Evolutionary conservation across 176 grass and related monocot species (phyloP).

Genomic region (Tuctoria greenei): DNA sequence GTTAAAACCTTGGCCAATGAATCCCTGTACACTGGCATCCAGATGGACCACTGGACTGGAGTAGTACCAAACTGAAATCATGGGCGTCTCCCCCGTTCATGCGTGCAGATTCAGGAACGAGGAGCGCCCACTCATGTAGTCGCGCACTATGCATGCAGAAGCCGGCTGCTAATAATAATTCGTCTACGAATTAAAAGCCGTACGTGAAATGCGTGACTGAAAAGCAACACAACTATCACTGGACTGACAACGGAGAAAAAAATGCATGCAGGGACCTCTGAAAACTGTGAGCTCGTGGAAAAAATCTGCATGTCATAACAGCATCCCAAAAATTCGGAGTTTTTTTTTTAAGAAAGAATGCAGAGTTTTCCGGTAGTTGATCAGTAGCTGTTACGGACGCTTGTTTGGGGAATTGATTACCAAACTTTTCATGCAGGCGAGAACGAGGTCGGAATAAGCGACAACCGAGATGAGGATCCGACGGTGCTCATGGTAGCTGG

Average conservation of each 20-base stretch:
- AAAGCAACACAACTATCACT: conserved; percentile 7
- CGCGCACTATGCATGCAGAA: conserved; percentile 13
- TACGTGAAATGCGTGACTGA: conserved; percentile 17
- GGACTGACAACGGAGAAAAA: background rate
- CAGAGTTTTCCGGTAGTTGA: background rate
- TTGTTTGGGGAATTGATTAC: background rate
- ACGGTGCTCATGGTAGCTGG: conserved; percentile 5
- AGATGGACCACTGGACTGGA: conserved; percentile 19
- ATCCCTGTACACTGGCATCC: conserved; percentile 8
- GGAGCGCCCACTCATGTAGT: background rate
- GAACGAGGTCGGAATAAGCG: background rate
- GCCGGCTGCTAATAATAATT: conserved; percentile 36
- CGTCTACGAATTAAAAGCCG: background rate
- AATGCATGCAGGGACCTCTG: background rate
- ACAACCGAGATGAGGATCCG: background rate
- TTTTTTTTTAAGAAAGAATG: too few species aligned
- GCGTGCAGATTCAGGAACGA: conserved; percentile 48
- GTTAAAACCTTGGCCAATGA: too few species aligned
- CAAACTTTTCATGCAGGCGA: too few species aligned
- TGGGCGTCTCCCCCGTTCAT: conserved; percentile 31
- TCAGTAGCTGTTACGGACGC: background rate
- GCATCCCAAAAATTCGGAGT: background rate
- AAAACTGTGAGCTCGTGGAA: background rate
- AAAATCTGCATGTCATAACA: background rate
- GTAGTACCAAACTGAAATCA: conserved; percentile 32